Percentiles rank a stretch among this genome's conserved stretches.
Conservation (phyloP, 805 yeast genomes). For the Candida qinlingensis region DNA sequence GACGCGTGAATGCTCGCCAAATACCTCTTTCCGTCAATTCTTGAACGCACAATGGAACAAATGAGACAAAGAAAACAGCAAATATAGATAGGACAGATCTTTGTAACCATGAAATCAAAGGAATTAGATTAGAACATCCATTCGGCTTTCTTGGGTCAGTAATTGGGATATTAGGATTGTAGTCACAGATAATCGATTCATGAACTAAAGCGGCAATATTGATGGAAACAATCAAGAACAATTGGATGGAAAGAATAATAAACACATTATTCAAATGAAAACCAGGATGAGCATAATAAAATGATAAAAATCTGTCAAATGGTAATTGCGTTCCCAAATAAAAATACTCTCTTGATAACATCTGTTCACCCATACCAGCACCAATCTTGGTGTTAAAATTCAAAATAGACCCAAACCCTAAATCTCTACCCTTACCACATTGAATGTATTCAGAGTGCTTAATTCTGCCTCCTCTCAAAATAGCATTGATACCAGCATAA, state of each 20-base stretch:
- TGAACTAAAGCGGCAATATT: slow-evolving; percentile 61
- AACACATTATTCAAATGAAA: slow-evolving; percentile 77
- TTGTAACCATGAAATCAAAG: slow-evolving; percentile 70
- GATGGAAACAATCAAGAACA: slow-evolving; percentile 51
- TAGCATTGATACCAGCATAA: slow-evolving; percentile 80
- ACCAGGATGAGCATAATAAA: slow-evolving; percentile 84
- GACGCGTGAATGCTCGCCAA: slow-evolving; percentile 60
- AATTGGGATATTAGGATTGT: slow-evolving; percentile 50
- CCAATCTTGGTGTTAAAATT: slow-evolving; percentile 83
- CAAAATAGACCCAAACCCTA: slow-evolving; percentile 78
- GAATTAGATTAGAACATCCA: slow-evolving; percentile 69
- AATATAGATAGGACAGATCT: slow-evolving; percentile 70
- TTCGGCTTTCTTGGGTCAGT: slow-evolving; percentile 57
- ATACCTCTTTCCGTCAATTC: slow-evolving; percentile 73
- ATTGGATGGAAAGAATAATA: slow-evolving; percentile 61
- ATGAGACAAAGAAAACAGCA: slow-evolving; percentile 68
- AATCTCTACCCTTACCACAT: slow-evolving; percentile 84
- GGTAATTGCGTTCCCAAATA: slow-evolving; percentile 75
- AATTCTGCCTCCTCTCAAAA: slow-evolving; percentile 75
- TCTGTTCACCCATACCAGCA: slow-evolving; percentile 88
- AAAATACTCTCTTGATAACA: slow-evolving; percentile 76
- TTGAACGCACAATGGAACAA: slow-evolving; percentile 71
- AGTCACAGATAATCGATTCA: slow-evolving; percentile 57
- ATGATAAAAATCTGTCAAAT: slow-evolving; percentile 70
- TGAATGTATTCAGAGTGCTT: slow-evolving; percentile 80